Evolutionary conservation across 2,329 filamentous ascomycete species (phyloP).

Genomic region (Cephalotrichum gorgonifer): DNA sequence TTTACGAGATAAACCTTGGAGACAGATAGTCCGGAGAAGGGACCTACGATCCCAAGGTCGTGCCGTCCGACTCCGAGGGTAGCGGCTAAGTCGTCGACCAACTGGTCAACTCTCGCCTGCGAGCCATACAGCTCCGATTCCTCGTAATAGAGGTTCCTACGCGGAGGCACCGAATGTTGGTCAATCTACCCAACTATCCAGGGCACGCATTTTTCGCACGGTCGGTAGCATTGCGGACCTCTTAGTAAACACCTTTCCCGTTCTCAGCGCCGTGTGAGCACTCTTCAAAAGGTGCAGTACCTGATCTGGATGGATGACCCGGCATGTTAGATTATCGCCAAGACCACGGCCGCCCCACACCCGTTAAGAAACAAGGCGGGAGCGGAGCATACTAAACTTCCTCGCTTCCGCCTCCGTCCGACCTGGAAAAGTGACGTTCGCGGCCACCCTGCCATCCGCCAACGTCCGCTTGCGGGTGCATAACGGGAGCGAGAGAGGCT

Average conservation of each 20-base stretch:
- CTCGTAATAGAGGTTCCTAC: constrained; percentile 74
- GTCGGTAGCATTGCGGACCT: constrained; percentile 32
- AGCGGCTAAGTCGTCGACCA: constrained; percentile 64
- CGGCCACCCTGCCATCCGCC: background rate
- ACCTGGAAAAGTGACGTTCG: constrained; percentile 33
- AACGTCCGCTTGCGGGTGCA: constrained; percentile 5
- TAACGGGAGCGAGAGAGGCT: constrained; percentile 3
- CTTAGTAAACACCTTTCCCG: constrained; percentile 48
- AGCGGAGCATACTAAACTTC: constrained; percentile 36
- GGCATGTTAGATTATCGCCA: background rate
- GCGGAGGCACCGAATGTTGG: too few species aligned
- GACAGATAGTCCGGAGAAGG: too few species aligned
- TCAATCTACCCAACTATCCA: too few species aligned
- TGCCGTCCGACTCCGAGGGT: constrained; percentile 56
- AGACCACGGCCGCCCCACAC: too few species aligned
- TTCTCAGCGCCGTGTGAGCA: constrained; percentile 46
- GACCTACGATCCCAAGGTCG: constrained; percentile 56
- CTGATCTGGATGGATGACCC: constrained; percentile 35
- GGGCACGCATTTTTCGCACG: too few species aligned
- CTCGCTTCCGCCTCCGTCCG: constrained; percentile 32
- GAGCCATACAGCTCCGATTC: constrained; percentile 60
- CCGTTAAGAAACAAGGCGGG: constrained; percentile 1
- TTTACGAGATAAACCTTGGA: background rate
- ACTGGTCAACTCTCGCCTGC: constrained; percentile 58
- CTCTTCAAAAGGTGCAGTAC: constrained; percentile 49